Evolutionary conservation across 2,329 filamentous ascomycete species (phyloP).

Genomic region (Leptographium wingfieldii): DNA sequence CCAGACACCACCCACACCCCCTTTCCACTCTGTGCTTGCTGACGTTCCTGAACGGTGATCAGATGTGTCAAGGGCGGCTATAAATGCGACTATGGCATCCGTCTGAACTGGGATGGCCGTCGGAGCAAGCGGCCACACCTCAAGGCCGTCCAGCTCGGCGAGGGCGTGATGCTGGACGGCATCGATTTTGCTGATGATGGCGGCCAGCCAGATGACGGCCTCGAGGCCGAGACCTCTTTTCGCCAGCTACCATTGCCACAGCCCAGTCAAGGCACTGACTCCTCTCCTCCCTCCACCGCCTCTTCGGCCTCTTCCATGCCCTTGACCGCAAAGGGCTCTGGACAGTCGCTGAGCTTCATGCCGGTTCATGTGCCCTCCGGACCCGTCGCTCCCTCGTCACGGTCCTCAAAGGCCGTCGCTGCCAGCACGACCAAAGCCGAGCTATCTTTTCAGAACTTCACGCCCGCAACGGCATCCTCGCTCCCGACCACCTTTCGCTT

Average conservation of each 20-base stretch:
- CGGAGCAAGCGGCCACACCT: conserved; percentile 42
- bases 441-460: background rate
- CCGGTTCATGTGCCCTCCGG: conserved; percentile 2
- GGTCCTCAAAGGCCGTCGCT: background rate
- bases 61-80: conserved; percentile 59
- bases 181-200: background rate
- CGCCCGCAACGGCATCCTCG: background rate
- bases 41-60: background rate
- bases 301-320: background rate
- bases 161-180: background rate
- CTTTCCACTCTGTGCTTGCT: background rate
- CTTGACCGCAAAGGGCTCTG: background rate
- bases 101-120: conserved; percentile 69
- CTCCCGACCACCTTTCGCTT: background rate
- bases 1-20: background rate
- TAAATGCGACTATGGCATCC: conserved; percentile 67
- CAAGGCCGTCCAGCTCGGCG: conserved; percentile 15
- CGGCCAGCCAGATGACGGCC: background rate
- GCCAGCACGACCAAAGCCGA: background rate
- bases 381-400: background rate
- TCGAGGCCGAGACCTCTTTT: background rate
- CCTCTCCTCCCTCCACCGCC: conserved; percentile 2
- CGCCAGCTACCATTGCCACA: conserved; percentile 1
- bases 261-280: conserved; percentile 2
- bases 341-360: background rate